Base-by-base conservation (phyloP, 2,329 filamentous ascomycete genomes). In the Colletotrichum tamarilloi region DNA sequence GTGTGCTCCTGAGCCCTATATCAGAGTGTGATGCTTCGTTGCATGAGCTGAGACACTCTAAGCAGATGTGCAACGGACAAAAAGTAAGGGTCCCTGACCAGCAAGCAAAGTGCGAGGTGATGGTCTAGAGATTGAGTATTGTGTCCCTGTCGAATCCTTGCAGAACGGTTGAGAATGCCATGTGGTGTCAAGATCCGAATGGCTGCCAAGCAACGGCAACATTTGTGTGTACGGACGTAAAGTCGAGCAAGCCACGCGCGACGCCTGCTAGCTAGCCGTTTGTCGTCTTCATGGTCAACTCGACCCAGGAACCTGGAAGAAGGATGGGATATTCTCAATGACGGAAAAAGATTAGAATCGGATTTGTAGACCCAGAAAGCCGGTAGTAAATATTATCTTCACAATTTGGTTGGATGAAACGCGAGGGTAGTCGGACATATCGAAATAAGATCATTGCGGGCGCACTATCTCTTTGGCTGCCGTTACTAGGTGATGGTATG, bases 201-300 rank as follows among this genome's bases (percentile, higher is more conserved):
- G 26, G 30, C 56, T 14, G 60, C 46, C 56, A 59, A 63, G 70
- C 16, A 70, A 70, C 70, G 60, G 70, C 26, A 24, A 19, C 5
- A 6, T 19, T 24, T 30, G 32, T n/a, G 60, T 71, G 55, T 73
- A 71, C 67, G 71, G 71, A 66, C 67, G 71, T 66, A 73, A 73
- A 73, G 52, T 70, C 12, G 26, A 60, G 46, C 49, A 46, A 57
- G 53, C 53, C 49, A 42, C 35, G 52, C 38, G 12, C 38, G 38
- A 42, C 7, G 7, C 38, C 38, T 42, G 38, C 52, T 28, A 19
- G 6, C 16, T 11, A 56, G 35, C 22, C n/a, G n/a, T 38, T 35
- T n/a, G 32, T 19, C 46, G 12, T 42, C 60, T 53, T 26, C 42
- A 22, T 49, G 3, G 8, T 1, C 42, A 49, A 49, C 19, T 49